Conservation (phyloP, 2,329 filamentous ascomycete genomes). For the Triangularia setosa region DNA sequence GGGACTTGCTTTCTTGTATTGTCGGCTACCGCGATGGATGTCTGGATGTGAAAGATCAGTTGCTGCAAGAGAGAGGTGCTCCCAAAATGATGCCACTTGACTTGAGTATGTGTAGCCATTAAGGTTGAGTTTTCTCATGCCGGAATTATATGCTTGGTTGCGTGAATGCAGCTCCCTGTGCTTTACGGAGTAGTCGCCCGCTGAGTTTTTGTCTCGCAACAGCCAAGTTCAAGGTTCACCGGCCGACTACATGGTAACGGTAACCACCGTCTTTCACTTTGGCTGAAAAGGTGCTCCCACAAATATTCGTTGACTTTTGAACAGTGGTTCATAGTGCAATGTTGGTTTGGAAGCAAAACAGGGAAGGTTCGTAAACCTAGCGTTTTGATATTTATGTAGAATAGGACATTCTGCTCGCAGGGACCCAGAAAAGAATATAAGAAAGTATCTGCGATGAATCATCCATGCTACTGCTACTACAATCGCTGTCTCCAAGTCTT, state of each 20-base stretch:
- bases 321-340: neutral
- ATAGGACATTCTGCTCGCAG: neutral
- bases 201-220: neutral
- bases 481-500: neutral
- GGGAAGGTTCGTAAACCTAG: neutral
- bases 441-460: neutral
- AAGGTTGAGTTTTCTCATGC: too few species aligned
- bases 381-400: neutral
- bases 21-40: too few species aligned
- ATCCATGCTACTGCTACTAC: neutral
- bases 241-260: neutral
- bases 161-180: too few species aligned
- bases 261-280: neutral
- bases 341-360: neutral
- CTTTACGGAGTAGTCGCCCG: too few species aligned
- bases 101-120: too few species aligned
- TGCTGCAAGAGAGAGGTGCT: too few species aligned
- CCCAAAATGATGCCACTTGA: too few species aligned
- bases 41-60: too few species aligned
- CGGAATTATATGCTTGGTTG: too few species aligned
- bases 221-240: neutral
- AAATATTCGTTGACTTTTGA: neutral
- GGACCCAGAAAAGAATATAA: neutral
- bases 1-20: too few species aligned
- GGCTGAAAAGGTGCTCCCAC: neutral